These are phyloP conservation scores for Setomelanomma holmii DNA, from an alignment of 2,329 filamentous ascomycete genomes.

Conservation along the genomic window DNA sequence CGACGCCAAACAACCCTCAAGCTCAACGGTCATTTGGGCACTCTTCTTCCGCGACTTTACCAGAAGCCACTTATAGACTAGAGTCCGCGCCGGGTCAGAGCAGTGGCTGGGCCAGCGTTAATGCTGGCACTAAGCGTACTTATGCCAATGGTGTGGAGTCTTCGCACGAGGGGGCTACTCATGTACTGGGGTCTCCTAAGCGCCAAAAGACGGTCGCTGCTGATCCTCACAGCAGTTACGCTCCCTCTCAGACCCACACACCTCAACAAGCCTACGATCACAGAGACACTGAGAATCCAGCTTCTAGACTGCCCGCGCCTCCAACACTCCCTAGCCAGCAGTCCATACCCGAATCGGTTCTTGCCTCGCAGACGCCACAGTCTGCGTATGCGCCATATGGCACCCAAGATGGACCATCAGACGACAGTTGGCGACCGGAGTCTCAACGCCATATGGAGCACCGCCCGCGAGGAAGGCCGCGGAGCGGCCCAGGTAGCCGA, in stretches of 20 bases:
- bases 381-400: constrained; percentile 32
- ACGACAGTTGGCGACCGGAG: constrained; percentile 43
- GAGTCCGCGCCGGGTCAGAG: constrained; percentile 24
- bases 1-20: constrained; percentile 3
- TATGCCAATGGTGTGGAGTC: constrained; percentile 46
- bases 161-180: constrained; percentile 29
- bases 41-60: constrained; percentile 11
- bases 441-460: constrained; percentile 38
- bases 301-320: constrained; percentile 22
- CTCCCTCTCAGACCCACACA: constrained; percentile 18
- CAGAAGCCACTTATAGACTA: constrained; percentile 25
- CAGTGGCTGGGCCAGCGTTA: constrained; percentile 55
- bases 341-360: constrained; percentile 29
- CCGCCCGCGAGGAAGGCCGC: constrained; percentile 47
- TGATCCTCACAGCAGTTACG: constrained; percentile 44
- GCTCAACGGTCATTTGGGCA: constrained; percentile 7
- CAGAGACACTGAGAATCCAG: constrained; percentile 28
- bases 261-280: constrained; percentile 19
- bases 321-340: constrained; percentile 39
- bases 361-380: constrained; percentile 33
- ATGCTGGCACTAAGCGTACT: constrained; percentile 51
- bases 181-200: constrained; percentile 52
- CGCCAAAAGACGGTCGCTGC: constrained; percentile 52
- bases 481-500: constrained; percentile 49
- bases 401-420: constrained; percentile 36